Conservation (phyloP, 768 basidiomycete genomes). For the Mrakia gelida region DNA sequence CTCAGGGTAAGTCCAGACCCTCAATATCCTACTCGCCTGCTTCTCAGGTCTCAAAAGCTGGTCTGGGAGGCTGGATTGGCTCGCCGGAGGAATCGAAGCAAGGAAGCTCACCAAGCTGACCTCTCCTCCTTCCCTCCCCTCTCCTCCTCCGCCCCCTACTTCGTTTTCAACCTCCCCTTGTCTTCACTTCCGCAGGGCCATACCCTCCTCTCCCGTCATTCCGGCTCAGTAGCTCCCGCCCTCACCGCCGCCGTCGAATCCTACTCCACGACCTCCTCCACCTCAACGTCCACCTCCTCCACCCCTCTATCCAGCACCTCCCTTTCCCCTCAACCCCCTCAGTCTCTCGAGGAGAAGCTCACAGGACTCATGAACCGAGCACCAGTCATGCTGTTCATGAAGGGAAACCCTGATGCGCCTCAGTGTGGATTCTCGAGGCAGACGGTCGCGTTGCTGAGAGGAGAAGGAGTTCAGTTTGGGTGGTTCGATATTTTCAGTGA, state of each 20-base stretch:
- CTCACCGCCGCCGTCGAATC: conserved; percentile 58
- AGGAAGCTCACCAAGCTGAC: background rate
- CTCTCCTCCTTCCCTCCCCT: background rate
- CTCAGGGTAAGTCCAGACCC: conserved; percentile 57
- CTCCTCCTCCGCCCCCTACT: background rate
- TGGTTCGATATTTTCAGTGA: conserved; percentile 80
- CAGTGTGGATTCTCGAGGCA: conserved; percentile 89
- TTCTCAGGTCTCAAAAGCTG: too few relatives aligned
- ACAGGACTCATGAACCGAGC: conserved; percentile 68
- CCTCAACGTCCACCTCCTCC: conserved; percentile 30
- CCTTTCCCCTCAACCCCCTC: conserved; percentile 25
- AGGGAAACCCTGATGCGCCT: conserved; percentile 79
- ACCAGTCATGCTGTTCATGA: conserved; percentile 88
- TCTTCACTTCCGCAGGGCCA: conserved; percentile 61
- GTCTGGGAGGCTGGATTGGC: too few relatives aligned
- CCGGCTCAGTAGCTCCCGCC: conserved; percentile 69
- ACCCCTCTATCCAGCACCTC: conserved; percentile 33
- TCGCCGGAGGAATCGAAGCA: background rate
- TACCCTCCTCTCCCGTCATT: conserved; percentile 68
- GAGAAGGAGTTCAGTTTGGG: conserved; percentile 61
- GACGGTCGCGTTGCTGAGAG: conserved; percentile 63
- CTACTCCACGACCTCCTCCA: conserved; percentile 32
- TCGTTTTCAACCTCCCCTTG: background rate
- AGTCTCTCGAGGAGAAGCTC: conserved; percentile 64
- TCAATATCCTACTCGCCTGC: background rate